Evolutionary conservation across 495 filamentous ascomycete species (phyloP).

Genomic region (Jackrogersella multiformis): DNA sequence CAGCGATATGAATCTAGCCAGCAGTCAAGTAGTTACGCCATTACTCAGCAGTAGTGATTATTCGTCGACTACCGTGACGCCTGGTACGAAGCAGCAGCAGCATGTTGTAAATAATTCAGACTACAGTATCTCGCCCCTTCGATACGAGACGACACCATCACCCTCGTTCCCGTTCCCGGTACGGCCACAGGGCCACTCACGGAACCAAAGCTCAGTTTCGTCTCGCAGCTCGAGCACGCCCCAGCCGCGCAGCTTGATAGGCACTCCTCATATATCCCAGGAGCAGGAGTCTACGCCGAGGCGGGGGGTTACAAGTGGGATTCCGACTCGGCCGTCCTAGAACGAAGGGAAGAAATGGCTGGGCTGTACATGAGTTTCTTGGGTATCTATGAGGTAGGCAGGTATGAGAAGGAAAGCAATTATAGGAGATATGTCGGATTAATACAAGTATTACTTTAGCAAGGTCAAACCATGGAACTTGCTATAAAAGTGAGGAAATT

Average conservation of each 20-base stretch:
- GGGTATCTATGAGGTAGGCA: too few relatives aligned
- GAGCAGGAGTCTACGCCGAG: conserved; percentile 7
- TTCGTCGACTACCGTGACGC: background rate
- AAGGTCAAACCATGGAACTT: too few relatives aligned
- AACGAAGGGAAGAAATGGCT: background rate
- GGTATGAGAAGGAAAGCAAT: too few relatives aligned
- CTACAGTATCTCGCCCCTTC: too few relatives aligned
- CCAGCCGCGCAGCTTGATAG: conserved; percentile 15
- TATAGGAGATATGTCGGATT: too few relatives aligned
- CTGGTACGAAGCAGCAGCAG: too few relatives aligned
- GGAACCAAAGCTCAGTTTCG: background rate
- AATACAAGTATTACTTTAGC: background rate
- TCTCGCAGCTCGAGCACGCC: conserved; percentile 7
- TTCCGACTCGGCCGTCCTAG: conserved; percentile 1
- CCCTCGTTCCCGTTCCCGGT: background rate
- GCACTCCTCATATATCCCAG: conserved; percentile 11
- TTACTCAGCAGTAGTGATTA: conserved; percentile 11
- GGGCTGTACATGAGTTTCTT: too few relatives aligned
- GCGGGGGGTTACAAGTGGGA: background rate
- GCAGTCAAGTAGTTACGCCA: conserved; percentile 5
- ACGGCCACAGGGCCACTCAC: background rate
- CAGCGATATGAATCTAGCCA: background rate
- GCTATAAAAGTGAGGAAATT: too few relatives aligned
- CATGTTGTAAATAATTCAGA: too few relatives aligned
- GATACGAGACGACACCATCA: background rate